Conservation (phyloP, 208 protist species). For the Leishmania turanica region DNA sequence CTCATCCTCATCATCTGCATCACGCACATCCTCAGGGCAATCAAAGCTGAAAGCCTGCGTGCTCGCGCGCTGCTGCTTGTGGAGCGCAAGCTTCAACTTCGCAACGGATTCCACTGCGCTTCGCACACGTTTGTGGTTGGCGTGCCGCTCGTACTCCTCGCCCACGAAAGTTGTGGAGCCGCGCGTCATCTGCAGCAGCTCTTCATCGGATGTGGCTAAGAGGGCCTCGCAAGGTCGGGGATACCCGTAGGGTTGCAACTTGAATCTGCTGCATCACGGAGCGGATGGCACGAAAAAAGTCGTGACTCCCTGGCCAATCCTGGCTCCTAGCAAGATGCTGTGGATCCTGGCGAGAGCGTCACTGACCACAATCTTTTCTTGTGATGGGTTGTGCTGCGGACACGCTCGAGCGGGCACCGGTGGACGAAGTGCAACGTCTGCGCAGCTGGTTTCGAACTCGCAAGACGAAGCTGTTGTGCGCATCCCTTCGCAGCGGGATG, state of each 20-base stretch:
- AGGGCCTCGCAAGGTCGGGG: not conserved
- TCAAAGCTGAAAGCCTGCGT: not conserved
- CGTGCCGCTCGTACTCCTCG: not conserved
- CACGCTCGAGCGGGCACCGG: not conserved
- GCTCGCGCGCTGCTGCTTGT: not conserved
- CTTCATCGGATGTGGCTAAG: not conserved
- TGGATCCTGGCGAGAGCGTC: not conserved
- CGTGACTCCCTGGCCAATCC: not conserved
- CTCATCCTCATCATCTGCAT: not conserved
- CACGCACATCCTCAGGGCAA: not conserved
- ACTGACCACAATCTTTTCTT: not conserved
- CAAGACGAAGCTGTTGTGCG: not conserved
- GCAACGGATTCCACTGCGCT: not conserved
- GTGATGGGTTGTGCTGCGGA: not conserved
- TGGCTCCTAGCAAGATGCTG: not conserved
- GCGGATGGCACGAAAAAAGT: not conserved
- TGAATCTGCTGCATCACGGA: not conserved
- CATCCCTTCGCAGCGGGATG: not conserved
- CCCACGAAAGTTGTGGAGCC: not conserved
- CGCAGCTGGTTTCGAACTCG: not conserved
- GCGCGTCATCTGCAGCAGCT: not conserved
- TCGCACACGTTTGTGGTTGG: not conserved
- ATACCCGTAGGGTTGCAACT: not conserved
- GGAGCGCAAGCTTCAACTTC: not conserved
- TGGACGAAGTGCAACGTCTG: not conserved